A percentile compares a stretch with the other conserved stretches of the same genome.
Conservation (phyloP, 2,329 filamentous ascomycete genomes). For the Penicillium sp. region DNA sequence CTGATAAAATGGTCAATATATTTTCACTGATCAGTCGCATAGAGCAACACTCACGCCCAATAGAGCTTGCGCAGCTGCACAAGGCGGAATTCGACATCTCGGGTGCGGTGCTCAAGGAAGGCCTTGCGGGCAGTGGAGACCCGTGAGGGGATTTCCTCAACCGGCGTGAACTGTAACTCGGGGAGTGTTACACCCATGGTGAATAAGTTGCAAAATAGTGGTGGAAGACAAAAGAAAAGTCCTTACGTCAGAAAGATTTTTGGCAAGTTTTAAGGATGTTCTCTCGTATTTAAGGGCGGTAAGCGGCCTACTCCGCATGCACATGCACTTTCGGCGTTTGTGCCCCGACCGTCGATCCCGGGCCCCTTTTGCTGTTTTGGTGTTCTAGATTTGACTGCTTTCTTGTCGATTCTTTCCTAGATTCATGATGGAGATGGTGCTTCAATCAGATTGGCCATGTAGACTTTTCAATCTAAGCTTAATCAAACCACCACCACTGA, state of each 20-base stretch:
- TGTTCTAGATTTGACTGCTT: neutral
- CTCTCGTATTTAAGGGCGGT: neutral
- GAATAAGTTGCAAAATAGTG: neutral
- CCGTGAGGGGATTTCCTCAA: constrained; percentile 65
- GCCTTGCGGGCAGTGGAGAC: constrained; percentile 63
- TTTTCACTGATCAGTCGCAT: neutral
- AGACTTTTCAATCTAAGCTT: no score
- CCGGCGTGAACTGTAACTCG: constrained; percentile 60
- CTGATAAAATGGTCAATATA: constrained; percentile 30
- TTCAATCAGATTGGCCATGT: no score
- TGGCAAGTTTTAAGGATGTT: neutral
- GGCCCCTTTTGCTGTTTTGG: neutral
- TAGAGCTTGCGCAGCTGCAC: constrained; percentile 90
- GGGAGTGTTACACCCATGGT: constrained; percentile 40
- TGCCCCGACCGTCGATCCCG: constrained; percentile 6
- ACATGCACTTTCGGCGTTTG: constrained; percentile 14
- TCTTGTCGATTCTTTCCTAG: no score
- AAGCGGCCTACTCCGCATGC: constrained; percentile 13
- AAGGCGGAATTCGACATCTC: constrained; percentile 76
- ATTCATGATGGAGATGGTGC: neutral
- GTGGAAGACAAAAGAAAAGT: neutral
- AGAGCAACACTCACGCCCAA: constrained; percentile 64
- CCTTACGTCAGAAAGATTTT: neutral
- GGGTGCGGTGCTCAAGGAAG: constrained; percentile 80
- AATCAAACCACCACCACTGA: no score